phyloP scores from a whole-genome alignment of 495 filamentous ascomycete species.

The Hyaloscypha bicolor region DNA sequence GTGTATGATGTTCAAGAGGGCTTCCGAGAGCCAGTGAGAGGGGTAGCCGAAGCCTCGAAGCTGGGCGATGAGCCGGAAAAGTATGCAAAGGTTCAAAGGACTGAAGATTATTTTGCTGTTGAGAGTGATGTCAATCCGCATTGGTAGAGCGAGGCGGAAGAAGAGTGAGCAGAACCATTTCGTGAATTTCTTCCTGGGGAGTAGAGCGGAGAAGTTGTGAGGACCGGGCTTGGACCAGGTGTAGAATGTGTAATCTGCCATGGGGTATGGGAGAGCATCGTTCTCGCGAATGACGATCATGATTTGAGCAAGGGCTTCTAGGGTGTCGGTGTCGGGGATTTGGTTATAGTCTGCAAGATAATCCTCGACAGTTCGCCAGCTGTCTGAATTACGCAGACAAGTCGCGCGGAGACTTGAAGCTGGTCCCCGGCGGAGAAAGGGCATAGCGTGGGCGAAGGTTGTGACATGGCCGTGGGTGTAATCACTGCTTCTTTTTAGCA shows the following conservation, averaged over 20 bases:
- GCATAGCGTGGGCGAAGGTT: conserved; percentile 1
- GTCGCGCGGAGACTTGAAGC: not conserved
- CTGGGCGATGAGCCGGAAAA: not conserved
- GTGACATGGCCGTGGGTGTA: conserved; percentile 9
- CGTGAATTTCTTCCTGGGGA: conserved; percentile 1
- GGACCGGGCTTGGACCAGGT: not conserved
- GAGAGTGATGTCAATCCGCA: not conserved
- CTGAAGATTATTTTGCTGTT: not conserved
- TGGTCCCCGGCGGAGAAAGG: not conserved
- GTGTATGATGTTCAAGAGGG: not conserved
- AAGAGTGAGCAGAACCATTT: conserved; percentile 14
- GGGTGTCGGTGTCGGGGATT: not conserved
- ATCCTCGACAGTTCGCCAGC: not conserved
- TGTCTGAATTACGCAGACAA: conserved; percentile 9
- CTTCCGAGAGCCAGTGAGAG: conserved; percentile 12
- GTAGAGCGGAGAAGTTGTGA: not conserved
- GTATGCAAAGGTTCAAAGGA: not conserved
- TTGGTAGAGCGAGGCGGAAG: conserved; percentile 1
- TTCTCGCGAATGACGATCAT: not conserved
- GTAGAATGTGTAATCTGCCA: conserved; percentile 9
- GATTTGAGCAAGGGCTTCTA: not conserved
- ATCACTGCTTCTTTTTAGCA: not conserved
- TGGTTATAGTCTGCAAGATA: conserved; percentile 5
- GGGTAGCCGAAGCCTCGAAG: not conserved
- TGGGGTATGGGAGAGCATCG: not conserved